Conservation (phyloP, 805 yeast genomes). For the Starmerella tilneyi region DNA sequence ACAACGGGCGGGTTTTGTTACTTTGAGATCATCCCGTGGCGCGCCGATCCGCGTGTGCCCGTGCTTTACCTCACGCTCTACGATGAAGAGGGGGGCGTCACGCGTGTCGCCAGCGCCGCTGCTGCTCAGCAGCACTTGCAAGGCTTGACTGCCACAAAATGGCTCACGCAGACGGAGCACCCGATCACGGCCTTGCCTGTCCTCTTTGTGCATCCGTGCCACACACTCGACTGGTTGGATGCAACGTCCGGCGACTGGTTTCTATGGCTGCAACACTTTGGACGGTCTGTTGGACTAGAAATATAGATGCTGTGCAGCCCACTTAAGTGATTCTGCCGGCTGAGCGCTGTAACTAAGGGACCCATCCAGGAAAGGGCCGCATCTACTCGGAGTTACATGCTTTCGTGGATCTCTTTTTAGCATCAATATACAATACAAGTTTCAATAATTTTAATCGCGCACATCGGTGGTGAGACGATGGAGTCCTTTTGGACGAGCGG, state of each 20-base stretch:
- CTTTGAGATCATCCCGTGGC: conserved; percentile 27
- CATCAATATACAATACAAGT: too few species aligned
- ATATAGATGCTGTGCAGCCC: conserved; percentile 5
- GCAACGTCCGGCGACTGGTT: conserved; percentile 22
- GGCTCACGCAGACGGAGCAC: conserved; percentile 25
- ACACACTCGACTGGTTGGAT: conserved; percentile 29
- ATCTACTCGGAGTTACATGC: too few species aligned
- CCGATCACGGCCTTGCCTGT: conserved; percentile 27
- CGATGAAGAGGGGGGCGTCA: conserved; percentile 11
- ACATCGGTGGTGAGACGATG: too few species aligned
- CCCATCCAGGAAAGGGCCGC: too few species aligned
- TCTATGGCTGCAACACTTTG: conserved; percentile 28
- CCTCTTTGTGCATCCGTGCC: conserved; percentile 38
- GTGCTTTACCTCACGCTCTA: conserved; percentile 26
- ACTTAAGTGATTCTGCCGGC: too few species aligned
- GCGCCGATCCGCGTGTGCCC: conserved; percentile 28
- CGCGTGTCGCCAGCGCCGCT: neutral
- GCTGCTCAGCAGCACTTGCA: too few species aligned
- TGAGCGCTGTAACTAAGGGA: neutral
- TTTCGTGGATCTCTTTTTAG: too few species aligned
- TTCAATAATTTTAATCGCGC: too few species aligned
- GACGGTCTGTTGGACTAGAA: conserved; percentile 29
- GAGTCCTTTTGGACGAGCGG: too few species aligned
- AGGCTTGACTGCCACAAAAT: too few species aligned
- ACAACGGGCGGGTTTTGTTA: neutral